Base-by-base conservation (phyloP, 1,284 basidiomycete genomes). In the Sanghuangporus baumii region DNA sequence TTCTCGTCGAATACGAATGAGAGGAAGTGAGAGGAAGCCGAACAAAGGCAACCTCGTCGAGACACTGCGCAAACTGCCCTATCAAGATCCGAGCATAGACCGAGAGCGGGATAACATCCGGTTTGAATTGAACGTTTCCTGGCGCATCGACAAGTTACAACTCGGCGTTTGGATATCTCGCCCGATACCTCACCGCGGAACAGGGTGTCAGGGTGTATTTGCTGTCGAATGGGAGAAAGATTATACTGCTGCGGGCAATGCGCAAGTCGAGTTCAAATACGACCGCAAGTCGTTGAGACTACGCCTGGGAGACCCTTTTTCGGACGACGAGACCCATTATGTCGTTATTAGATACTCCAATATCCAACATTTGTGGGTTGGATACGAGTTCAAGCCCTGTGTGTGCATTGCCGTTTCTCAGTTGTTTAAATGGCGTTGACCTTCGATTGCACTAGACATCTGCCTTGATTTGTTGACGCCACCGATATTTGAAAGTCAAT, bases 401-500 rank as follows among this genome's bases (percentile, higher is more conserved):
- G 67, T 63, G 75, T 69, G 23, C 40, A 36, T 46, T 51, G 11
- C 40, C 18, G 9, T 38, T 51, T 16, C 16, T 20, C 36, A 41
- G 34, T 37, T 16, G 66, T 31, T 5, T 31, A 31, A 54, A 69
- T 58, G 48, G 26, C 36, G 59, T 37, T 38, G 59, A 9, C 55
- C 65, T 8, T 61, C 18, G 31, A 6, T 56, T 46, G 38, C 52
- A 18, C 34, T 61, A 88, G 86, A 83, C 70, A 73, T 88, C n/a
- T 84, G 84, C 66, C 86, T 89, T 62, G 85, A 88, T 64, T 75
- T 85, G 1, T 67, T 80, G n/a, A 82, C 79, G 0, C 86, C 87
- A 1, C 82, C 85, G 0, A 72, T 82, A n/a, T 71, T 89, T 18
- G 86, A 88, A 70, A 74, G 76, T 59, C 80, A 85, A 64, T 75